Evolutionary conservation across 1,284 basidiomycete genomes (phyloP), one percentile per base, ranked within the genome.

Genomic region (Trametes polyzona): DNA sequence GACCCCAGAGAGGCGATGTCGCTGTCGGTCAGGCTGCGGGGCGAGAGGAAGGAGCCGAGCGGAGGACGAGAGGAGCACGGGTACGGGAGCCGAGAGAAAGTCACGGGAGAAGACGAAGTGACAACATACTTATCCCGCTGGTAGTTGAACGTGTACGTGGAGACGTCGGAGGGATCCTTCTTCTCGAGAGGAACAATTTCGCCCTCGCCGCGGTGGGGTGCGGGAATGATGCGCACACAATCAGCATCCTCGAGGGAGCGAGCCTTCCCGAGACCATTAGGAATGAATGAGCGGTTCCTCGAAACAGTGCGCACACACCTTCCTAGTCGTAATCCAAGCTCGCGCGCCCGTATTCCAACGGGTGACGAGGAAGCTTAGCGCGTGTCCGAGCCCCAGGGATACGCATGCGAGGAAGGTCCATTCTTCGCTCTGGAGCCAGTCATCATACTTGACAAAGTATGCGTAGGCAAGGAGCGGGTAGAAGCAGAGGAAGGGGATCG

Each of bases 381-480:
- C 95, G 74, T 99, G 97, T 2, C 89, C 86, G 12, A 87, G 88
- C 33, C 93, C 89, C 9, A 99, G 84, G 11, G 86, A 77, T 17
- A 96, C 90, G 65, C 92, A 95, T 48, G 90, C 93, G 44, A 99
- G 82, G 70, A 99, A 99, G 0, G 96, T 96, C 92, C 93, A 96
- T 71, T 96, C 93, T 73, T 97, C 96, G 64, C 93, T 95, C 71
- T 88, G 83, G 54, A 96, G 76, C 88, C 92, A 95, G 69, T 94
- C 82, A 67, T 97, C 93, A 73, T 98, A 98, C 70, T 84, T 87
- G 70, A 93, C 69, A 68, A 89, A 92, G 79, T 97, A 98, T 23
- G 96, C 89, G 73, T 96, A 97, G 41, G 92, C 93, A 47, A 95
- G 85, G 27, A 96, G 71, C 0, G 95, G 95, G 70, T 98, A 99